Evolutionary conservation across 257 asterid genomes (phyloP), one percentile per base, ranked within the genome.

Genomic region (Schizonepeta tenuifolia): DNA sequence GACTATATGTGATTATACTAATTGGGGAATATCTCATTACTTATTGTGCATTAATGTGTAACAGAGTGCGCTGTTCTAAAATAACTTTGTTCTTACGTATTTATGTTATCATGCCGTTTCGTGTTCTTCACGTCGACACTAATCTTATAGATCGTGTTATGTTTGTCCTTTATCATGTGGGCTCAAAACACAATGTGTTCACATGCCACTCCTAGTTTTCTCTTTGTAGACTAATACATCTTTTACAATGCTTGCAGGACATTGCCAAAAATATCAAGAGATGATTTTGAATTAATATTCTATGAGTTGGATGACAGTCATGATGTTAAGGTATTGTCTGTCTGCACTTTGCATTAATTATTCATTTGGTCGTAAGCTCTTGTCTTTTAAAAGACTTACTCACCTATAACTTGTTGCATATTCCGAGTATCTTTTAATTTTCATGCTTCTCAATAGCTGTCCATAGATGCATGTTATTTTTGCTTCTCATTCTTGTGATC

Each of bases 301-400:
- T 75, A 80, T 31, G 99, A 88, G 85, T 82, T 95, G 89, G 99
- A 95, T 81, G 99, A 92, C 81, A 90, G 85, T 66, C 91, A 76
- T 72, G 99, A 95, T 60, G 82, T 95, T 84, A 83, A 84, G 98
- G 99, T 95, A 79, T 36, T 31, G 36, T 31, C 36, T 56, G 18
- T 44, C 28, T 70, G 65, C 62, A 33, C 17, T 44, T 31, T 65
- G 64, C 62, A 15, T 14, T 26, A 61, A 70, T 54, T 33, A 49
- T 22, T 53, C 20, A 61, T 10, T 20, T 31, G 9, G 35, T 46
- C 17, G 7, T 21, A 20, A 60, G 24, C 21, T 21, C 54, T n/a
- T 44, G 22, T 43, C 18, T 3, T 7, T 41, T 65, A 7, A 46
- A 22, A 26, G 28, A 44, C 26, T 8, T 65, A 8, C 70, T 65